Evolutionary conservation across 331 rosid species (phyloP), one percentile per base, ranked within the genome.

Genomic region (Quercus phellos): DNA sequence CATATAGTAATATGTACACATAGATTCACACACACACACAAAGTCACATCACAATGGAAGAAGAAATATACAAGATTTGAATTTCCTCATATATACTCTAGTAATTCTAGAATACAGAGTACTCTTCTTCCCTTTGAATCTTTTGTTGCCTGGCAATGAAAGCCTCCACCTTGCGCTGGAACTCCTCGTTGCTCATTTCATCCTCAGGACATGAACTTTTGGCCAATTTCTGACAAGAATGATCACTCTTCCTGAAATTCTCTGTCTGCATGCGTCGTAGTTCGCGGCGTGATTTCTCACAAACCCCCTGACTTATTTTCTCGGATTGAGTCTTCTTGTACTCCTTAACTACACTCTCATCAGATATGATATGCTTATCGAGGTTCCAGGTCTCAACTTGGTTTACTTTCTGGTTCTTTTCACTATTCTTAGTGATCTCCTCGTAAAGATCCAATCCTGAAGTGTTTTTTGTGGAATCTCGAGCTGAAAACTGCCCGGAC

Each of bases 141-240:
- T 77, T 94, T 79, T 94, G 95, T 72, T 94, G 94, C 76, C 84
- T 74, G 1, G 94, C 97, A 46, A 94, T 92, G 90, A 94, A 94
- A 71, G 90, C 94, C 72, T 92, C 98, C 4, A 94, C 90, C 74
- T 85, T 86, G 75, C 68, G 60, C 26, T 86, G 91, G 72, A 94
- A 94, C 76, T 94, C 97, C 32, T 94, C 97, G 64, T 85, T 84
- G 58, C 90, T 90, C 93, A 90, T 87, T 14, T 53, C 58, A 29
- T 92, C 96, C 34, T 94, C 96, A 1, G 88, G 84, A 34, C 61
- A 81, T 12, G 81, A 78, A 24, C 73, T 73, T n/a, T 55, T 34
- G 10, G 5, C 60, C 58, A n/a, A 27, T 55, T 34, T 74, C 21
- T 78, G 82, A 2, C 16, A 50, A 26, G 43, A 22, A 73, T 70